Evolutionary conservation across 2,329 filamentous ascomycete genomes (phyloP).

Genomic region (Beauveria brongniartii): DNA sequence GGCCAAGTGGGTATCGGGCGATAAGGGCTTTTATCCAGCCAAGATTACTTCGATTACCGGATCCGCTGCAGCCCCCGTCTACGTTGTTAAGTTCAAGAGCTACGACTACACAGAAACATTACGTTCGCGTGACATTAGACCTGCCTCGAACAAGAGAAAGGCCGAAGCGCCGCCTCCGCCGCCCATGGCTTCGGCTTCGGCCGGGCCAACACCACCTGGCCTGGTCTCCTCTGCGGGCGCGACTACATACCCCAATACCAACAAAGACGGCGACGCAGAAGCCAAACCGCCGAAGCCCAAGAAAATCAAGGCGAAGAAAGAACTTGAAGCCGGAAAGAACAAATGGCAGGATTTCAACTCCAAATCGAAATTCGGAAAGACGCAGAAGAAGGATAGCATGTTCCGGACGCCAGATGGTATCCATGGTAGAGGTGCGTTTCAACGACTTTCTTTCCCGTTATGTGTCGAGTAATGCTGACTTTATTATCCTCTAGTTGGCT

Average conservation of each 20-base stretch:
- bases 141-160: slow-evolving; percentile 75
- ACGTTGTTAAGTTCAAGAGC: slow-evolving; percentile 89
- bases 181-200: slow-evolving; percentile 21
- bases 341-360: slow-evolving; percentile 92
- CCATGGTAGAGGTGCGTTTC: slow-evolving; percentile 66
- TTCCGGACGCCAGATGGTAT: slow-evolving; percentile 86
- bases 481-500: slow-evolving; percentile 61
- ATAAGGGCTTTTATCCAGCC: slow-evolving; percentile 85
- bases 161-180: slow-evolving; percentile 62
- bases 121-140: slow-evolving; percentile 74
- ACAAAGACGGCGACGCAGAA: slow-evolving; percentile 53
- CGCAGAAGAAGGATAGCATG: slow-evolving; percentile 86
- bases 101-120: slow-evolving; percentile 81
- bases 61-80: slow-evolving; percentile 82
- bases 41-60: slow-evolving; percentile 91
- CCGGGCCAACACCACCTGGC: slow-evolving; percentile 28
- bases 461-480: slow-evolving; percentile 12
- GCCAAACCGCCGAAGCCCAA: slow-evolving; percentile 71
- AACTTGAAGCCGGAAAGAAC: slow-evolving; percentile 80
- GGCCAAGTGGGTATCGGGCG: slow-evolving; percentile 84
- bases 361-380: slow-evolving; percentile 63
- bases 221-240: slow-evolving; percentile 48
- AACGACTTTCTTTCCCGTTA: too few species aligned
- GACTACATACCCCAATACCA: slow-evolving; percentile 52
- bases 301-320: slow-evolving; percentile 84